Evolutionary conservation across 345 rosid species (phyloP), one percentile per base, ranked within the genome.

Genomic region (Syzygium grande): DNA sequence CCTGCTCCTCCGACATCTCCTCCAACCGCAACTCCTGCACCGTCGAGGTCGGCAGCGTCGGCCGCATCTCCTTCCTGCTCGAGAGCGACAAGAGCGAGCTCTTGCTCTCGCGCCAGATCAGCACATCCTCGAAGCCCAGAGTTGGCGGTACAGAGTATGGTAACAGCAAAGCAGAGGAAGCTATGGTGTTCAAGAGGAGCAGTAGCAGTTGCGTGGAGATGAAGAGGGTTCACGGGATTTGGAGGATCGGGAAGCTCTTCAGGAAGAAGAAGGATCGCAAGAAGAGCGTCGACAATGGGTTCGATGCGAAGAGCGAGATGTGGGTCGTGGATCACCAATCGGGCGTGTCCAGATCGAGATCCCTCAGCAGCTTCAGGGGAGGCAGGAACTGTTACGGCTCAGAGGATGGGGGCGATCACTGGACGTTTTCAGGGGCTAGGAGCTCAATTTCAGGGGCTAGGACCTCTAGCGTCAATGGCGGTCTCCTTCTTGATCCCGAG

Each of bases 171-270:
- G 90, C 91, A 84, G 97, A 92, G 77, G 96, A 93, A 9, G 96
- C 92, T 7, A 79, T 94, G 58, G 78, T 95, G 89, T 93, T 96
- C 83, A 94, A 95, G 91, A 94, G 99, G 86, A 98, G 98, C 90
- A 95, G 92, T 84, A 96, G 98, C 80, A 96, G 95, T 90, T 95
- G 99, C 51, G 97, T 95, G 22, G 99, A 96, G 98, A 95, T 95
- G 87, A 95, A 93, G 94, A 94, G 92, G 63, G 96, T 92, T 87
- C 92, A 91, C 78, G 95, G 97, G 80, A 92, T 98, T 88, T 98
- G 98, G 94, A 94, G 86, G 79, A 93, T 98, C 84, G 96, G 96
- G 85, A 94, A 94, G 89, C 89, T 98, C 58, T 95, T 98, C 61
- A 90, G 96, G 88, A 96, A 92, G 93, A 95, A 93, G 83, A 90